These are phyloP conservation scores for Rhodomyrtus psidioides DNA, from an alignment of 441 rosid genomes.

Conservation along the genomic window DNA sequence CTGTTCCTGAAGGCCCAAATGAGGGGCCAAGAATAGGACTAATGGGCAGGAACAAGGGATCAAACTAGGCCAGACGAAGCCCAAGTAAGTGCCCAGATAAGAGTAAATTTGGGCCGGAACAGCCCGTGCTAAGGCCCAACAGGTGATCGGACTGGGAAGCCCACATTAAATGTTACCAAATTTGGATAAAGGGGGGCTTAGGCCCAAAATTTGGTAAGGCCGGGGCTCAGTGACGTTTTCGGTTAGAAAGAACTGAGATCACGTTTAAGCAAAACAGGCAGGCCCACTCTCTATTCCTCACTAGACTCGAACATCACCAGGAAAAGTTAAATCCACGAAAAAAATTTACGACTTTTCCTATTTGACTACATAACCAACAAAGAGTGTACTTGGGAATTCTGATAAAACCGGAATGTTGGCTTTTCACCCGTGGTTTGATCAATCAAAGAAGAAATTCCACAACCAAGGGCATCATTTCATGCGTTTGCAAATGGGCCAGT, in stretches of 20 bases:
- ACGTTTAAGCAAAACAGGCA: background rate
- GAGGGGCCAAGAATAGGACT: background rate
- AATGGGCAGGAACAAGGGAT: background rate
- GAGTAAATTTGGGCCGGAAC: background rate
- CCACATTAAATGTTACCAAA: background rate
- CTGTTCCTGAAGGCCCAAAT: background rate
- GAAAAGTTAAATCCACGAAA: background rate
- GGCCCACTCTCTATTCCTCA: background rate
- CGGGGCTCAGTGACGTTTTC: background rate
- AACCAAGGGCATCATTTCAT: background rate
- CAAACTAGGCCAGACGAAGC: background rate
- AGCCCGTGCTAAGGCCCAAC: background rate
- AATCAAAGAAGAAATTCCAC: background rate
- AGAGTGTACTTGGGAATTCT: background rate
- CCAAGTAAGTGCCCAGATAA: background rate
- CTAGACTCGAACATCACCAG: background rate
- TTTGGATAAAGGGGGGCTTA: too few relatives aligned
- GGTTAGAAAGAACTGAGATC: background rate
- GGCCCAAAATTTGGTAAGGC: too few relatives aligned
- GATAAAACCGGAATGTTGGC: background rate
- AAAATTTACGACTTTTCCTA: background rate
- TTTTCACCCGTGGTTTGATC: background rate
- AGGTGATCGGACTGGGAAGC: background rate
- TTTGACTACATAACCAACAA: background rate
- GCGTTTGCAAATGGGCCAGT: background rate